phyloP scores from a whole-genome alignment of 441 rosid species.

The Adansonia gregorii region DNA sequence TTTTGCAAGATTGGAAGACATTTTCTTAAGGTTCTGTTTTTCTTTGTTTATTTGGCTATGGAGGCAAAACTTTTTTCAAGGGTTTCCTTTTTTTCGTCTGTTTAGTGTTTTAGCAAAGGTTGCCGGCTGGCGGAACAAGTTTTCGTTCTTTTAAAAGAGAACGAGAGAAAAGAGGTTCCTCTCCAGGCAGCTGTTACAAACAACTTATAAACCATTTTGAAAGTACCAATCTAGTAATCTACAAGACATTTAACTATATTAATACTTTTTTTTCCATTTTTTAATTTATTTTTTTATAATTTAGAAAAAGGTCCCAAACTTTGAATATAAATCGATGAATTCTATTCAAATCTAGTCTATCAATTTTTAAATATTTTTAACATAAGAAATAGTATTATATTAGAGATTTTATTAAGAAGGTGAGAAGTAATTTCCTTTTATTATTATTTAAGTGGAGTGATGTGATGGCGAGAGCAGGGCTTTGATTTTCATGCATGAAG shows the following conservation, averaged over 20 bases:
- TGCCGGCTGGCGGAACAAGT: neutral
- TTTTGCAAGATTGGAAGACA: slow-evolving; percentile 50
- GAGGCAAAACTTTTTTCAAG: too few species aligned
- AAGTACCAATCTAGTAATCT: too few species aligned
- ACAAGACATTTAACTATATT: neutral
- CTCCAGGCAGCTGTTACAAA: neutral
- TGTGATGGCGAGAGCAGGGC: neutral
- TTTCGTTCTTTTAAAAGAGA: neutral
- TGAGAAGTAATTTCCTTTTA: neutral
- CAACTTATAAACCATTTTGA: neutral
- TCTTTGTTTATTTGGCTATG: too few species aligned
- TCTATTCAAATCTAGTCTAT: too few species aligned
- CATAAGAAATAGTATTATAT: too few species aligned
- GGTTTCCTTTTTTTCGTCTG: neutral
- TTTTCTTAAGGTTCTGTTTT: slow-evolving; percentile 15
- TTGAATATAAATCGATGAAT: too few species aligned
- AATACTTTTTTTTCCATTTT: neutral
- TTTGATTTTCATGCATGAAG: neutral
- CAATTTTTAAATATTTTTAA: too few species aligned
- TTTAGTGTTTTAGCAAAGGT: neutral
- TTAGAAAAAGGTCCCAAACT: too few species aligned
- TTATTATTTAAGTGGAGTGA: neutral
- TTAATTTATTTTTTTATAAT: too few species aligned
- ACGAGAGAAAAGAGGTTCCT: neutral
- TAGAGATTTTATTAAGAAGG: too few species aligned